phyloP scores from a whole-genome alignment of 345 rosid species.

The Pugionium dolabratum region DNA sequence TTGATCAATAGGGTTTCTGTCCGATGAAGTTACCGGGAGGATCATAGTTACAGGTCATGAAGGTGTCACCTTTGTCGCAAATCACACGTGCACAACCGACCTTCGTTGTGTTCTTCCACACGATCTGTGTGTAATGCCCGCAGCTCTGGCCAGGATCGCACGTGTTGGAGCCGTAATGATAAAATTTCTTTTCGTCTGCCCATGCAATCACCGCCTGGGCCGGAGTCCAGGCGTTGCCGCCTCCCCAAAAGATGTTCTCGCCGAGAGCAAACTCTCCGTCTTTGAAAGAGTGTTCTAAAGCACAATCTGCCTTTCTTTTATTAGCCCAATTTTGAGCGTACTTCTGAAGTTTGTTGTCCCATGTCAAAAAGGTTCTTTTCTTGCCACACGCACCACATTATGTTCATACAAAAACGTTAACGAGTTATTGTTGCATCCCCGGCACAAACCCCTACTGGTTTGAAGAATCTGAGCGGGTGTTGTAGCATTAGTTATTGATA shows the following conservation, averaged over 20 bases:
- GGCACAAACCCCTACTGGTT: constrained; percentile 60
- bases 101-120: constrained; percentile 67
- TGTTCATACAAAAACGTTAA: constrained; percentile 68
- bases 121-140: constrained; percentile 86
- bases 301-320: constrained; percentile 64
- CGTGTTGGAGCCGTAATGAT: constrained; percentile 51
- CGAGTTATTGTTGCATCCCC: constrained; percentile 70
- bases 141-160: constrained; percentile 70
- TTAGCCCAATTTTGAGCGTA: constrained; percentile 86
- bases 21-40: constrained; percentile 88
- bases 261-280: constrained; percentile 64
- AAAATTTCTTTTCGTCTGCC: constrained; percentile 78
- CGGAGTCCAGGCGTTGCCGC: constrained; percentile 64
- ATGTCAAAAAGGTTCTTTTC: constrained; percentile 65
- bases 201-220: constrained; percentile 65
- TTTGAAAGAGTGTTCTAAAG: constrained; percentile 61
- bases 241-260: constrained; percentile 85
- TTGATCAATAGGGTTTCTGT: constrained; percentile 59
- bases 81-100: constrained; percentile 79
- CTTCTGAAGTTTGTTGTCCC: constrained; percentile 70
- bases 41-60: constrained; percentile 90
- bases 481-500: constrained; percentile 27
- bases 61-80: constrained; percentile 75
- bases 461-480: constrained; percentile 43
- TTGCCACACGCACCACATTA: constrained; percentile 62